Evolutionary conservation across 2,329 filamentous ascomycete genomes (phyloP), one percentile per base, ranked within the genome.

Genomic region (Verticillium zaregamsianum): DNA sequence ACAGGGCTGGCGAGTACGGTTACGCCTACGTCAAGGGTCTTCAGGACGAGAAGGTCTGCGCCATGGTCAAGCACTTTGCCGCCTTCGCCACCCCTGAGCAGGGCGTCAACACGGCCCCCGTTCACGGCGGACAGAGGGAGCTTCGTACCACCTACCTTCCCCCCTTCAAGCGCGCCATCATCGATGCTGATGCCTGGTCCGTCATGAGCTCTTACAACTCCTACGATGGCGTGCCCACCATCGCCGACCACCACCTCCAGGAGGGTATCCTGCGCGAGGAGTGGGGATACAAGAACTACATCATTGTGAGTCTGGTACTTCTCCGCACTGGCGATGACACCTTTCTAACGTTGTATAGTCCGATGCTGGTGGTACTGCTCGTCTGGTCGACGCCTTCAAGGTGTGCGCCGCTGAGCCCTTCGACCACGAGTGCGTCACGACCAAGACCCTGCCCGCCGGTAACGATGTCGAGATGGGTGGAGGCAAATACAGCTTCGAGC

Each of bases 401-500:
- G 82, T 91, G 69, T 92, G 90, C 64, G 76, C 76, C 33, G 77
- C 80, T 28, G 76, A 80, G 32, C 85, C 86, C 0, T 81, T 89
- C 52, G 89, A 91, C 67, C 85, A 84, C 59, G 83, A 87, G 60
- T 85, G 88, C 3, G 82, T 92, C 28, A 88, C 87, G 0, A 76
- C 85, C 57, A 82, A 83, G 74, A 78, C 86, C 9, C 80, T 92
- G 5, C 85, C 86, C 0, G 87, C 89, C 5, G 90, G 90, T 3
- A 89, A 86, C 58, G 90, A 92, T 67, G 82, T 90, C 14, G 90
- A 92, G 68, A 92, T 92, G 90, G 90, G 90, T 14, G 89, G 90
- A 45, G 90, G 90, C 23, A 88, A 86, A 23, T 92, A 85, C 77
- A 91, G 87, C 70, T 89, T 86, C 69, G 80, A 86, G 65, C 83